These are phyloP conservation scores for Gossypium rotundifolium DNA, from an alignment of 345 rosid species.

Conservation along the genomic window DNA sequence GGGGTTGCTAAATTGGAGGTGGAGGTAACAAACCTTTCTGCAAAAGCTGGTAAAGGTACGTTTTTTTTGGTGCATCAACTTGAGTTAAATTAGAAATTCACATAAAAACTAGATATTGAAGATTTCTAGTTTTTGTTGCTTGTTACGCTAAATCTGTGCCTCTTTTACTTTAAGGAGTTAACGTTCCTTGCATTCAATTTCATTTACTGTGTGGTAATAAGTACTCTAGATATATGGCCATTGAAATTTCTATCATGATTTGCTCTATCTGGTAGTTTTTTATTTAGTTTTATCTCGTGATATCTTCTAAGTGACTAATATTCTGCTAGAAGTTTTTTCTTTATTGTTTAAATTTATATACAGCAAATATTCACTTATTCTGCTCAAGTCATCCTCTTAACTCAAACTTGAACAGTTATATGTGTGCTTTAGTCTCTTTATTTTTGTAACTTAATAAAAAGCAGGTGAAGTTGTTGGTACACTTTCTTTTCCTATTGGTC, in stretches of 20 bases:
- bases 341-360: not conserved
- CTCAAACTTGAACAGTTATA: not conserved
- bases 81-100: not conserved
- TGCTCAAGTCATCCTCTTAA: not conserved
- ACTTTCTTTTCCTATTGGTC: slow-evolving; percentile 77
- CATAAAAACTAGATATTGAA: not conserved
- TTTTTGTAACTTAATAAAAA: slow-evolving; percentile 20
- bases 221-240: not conserved
- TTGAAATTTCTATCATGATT: no score
- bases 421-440: slow-evolving; percentile 3
- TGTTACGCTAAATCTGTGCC: not conserved
- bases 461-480: slow-evolving; percentile 95
- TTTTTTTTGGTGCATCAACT: slow-evolving; percentile 8
- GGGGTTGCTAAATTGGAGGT: slow-evolving; percentile 86
- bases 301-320: not conserved
- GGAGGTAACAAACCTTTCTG: slow-evolving; percentile 97
- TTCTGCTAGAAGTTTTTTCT: not conserved
- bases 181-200: not conserved
- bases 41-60: slow-evolving; percentile 98
- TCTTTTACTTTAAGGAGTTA: not conserved
- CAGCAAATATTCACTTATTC: not conserved
- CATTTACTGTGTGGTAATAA: not conserved
- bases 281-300: not conserved
- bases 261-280: not conserved
- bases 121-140: not conserved